Evolutionary conservation across 1,284 basidiomycete species (phyloP), one percentile per base, ranked within the genome.

Genomic region (Chalciporus sp.): DNA sequence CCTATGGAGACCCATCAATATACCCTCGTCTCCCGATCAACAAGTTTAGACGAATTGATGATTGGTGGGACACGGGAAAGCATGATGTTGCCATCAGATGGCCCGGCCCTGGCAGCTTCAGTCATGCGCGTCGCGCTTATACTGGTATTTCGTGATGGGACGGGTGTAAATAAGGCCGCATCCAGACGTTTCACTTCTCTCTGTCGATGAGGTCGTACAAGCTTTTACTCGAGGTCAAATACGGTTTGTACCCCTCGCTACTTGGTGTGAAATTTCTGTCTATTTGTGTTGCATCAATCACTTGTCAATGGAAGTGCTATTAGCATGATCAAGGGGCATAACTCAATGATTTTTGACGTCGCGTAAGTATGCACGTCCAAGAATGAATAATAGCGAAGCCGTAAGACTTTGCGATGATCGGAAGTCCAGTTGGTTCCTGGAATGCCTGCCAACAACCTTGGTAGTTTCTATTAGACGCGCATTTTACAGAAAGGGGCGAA

Each of bases 131-230:
- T n/a, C n/a, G n/a, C n/a, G n/a, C n/a, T n/a, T n/a, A n/a, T n/a
- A n/a, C n/a, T n/a, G n/a, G n/a, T n/a, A n/a, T n/a, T n/a, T n/a
- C 63, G 1, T 64, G 63, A 63, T 51, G 56, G 8, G 55, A 64
- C n/a, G 65, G 51, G 45, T 37, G 61, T 23, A 51, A 65, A 10
- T 63, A 64, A n/a, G 44, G 61, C 33, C 61, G 53, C 61, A 4
- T 65, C 61, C 26, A 55, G 52, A 17, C 51, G 58, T 12, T 46
- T 55, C 7, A 12, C 14, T 2, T 39, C 39, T 10, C 44, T 10
- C n/a, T 55, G 59, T 37, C 49, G 42, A 39, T 65, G 58, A 4
- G 44, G 49, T 11, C 26, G 27, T 54, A 63, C 58, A 55, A 2
- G 44, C 51, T 11, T 20, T 31, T 54, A 63, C 58, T 3, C 28